These are phyloP conservation scores for Corchorus olitorius DNA, from an alignment of 345 rosid genomes.

Conservation along the genomic window DNA sequence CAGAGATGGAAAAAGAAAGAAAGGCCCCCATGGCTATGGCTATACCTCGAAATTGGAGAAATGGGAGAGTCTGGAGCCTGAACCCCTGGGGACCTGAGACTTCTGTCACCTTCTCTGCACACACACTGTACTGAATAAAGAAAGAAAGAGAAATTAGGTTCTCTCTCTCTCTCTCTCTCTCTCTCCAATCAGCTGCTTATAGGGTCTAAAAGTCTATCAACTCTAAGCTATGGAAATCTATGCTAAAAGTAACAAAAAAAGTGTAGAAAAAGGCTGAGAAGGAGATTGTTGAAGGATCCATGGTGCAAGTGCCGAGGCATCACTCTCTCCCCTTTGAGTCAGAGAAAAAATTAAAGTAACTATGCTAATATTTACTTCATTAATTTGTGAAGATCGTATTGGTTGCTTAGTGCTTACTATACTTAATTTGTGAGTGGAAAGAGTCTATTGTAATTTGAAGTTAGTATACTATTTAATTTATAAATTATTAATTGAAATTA, in stretches of 20 bases:
- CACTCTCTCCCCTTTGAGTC: constrained; percentile 2
- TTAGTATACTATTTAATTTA: no score
- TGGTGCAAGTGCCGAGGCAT: constrained; percentile 21
- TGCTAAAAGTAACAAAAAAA: background rate
- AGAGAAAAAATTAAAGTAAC: no score
- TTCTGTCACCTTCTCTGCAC: background rate
- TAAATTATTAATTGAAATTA: no score
- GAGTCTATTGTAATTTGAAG: no score
- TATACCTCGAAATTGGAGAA: constrained; percentile 15
- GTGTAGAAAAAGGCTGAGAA: background rate
- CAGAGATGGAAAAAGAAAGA: background rate
- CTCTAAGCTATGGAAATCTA: background rate
- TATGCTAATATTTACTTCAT: no score
- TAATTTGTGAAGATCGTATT: no score
- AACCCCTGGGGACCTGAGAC: background rate
- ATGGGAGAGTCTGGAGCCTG: background rate
- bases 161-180: background rate
- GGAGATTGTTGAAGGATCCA: no score
- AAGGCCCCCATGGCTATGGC: background rate
- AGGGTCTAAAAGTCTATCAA: background rate
- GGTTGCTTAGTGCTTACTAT: no score
- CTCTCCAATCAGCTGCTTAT: no score
- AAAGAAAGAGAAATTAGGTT: background rate
- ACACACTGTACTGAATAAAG: background rate
- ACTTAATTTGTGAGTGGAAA: no score